Conservation (phyloP, 192 early-diverging fungal species). For the Gaertneriomyces sp. region DNA sequence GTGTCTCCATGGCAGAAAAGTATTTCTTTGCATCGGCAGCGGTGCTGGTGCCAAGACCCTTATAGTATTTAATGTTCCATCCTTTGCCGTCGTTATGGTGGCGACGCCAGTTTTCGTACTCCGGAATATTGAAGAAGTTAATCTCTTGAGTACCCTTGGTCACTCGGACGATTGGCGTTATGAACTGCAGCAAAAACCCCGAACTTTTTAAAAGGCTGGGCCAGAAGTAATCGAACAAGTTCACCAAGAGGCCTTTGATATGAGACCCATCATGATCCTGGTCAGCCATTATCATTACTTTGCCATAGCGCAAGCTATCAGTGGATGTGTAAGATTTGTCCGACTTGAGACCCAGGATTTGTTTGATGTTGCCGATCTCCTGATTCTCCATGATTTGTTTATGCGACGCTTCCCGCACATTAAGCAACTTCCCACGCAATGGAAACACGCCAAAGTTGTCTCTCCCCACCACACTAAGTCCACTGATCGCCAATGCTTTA, state of each 20-base stretch:
- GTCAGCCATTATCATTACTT: constrained; percentile 92
- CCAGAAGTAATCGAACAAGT: constrained; percentile 84
- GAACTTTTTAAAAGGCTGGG: constrained; percentile 74
- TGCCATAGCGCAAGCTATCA: constrained; percentile 76
- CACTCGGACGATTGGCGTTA: constrained; percentile 85
- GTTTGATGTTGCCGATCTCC: constrained; percentile 76
- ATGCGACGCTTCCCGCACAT: constrained; percentile 75
- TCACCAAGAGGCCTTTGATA: constrained; percentile 88
- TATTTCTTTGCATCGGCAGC: constrained; percentile 78
- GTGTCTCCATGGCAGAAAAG: constrained; percentile 66
- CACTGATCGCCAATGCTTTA: constrained; percentile 77
- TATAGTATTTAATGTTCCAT: constrained; percentile 86
- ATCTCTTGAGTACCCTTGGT: constrained; percentile 54
- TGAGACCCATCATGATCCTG: constrained; percentile 88
- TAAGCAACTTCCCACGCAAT: constrained; percentile 87
- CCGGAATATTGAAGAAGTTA: constrained; percentile 78
- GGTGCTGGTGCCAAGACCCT: constrained; percentile 82
- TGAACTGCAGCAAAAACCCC: constrained; percentile 82
- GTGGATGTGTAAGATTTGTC: constrained; percentile 62
- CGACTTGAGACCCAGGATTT: constrained; percentile 83
- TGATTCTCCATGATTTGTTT: constrained; percentile 64
- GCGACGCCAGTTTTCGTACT: constrained; percentile 76
- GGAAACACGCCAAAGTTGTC: constrained; percentile 86
- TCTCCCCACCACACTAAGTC: constrained; percentile 76
- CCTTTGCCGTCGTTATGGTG: constrained; percentile 51